phyloP scores from a whole-genome alignment of 345 rosid species.

The Fremontodendron californicum region DNA sequence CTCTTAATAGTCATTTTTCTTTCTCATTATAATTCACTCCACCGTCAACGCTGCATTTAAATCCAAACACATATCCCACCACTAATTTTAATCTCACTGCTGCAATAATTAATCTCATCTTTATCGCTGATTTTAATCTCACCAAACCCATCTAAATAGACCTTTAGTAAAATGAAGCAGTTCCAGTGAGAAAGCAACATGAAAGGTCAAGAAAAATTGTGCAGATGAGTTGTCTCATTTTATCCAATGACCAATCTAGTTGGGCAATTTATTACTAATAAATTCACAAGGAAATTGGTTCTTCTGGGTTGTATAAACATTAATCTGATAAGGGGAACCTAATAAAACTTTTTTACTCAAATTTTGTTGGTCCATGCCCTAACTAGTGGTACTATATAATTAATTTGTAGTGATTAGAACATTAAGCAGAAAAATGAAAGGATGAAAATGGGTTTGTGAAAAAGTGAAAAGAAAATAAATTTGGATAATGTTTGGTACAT shows the following conservation, averaged over 20 bases:
- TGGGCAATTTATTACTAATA: not conserved
- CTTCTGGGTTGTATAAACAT: not conserved
- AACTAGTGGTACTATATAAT: not conserved
- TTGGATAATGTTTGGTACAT: too few relatives aligned
- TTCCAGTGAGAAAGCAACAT: conserved; percentile 5
- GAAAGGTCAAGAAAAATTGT: conserved; percentile 6
- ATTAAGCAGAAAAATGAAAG: too few relatives aligned
- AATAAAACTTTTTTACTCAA: not conserved
- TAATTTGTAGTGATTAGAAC: not conserved
- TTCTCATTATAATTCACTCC: too few relatives aligned
- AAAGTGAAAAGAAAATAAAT: too few relatives aligned
- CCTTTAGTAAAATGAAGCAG: conserved; percentile 15
- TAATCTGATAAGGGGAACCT: not conserved
- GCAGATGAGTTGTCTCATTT: not conserved
- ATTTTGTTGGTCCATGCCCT: not conserved
- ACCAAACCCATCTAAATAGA: too few relatives aligned
- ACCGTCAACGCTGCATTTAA: too few relatives aligned
- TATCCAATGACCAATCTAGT: not conserved
- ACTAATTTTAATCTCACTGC: too few relatives aligned
- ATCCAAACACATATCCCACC: too few relatives aligned
- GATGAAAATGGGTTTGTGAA: too few relatives aligned
- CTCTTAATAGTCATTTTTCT: too few relatives aligned
- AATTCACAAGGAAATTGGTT: not conserved
- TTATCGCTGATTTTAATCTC: too few relatives aligned
- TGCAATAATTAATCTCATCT: too few relatives aligned